These are phyloP conservation scores for Coemansia sp. DNA, from an alignment of 192 early-diverging fungal genomes.

Conservation along the genomic window DNA sequence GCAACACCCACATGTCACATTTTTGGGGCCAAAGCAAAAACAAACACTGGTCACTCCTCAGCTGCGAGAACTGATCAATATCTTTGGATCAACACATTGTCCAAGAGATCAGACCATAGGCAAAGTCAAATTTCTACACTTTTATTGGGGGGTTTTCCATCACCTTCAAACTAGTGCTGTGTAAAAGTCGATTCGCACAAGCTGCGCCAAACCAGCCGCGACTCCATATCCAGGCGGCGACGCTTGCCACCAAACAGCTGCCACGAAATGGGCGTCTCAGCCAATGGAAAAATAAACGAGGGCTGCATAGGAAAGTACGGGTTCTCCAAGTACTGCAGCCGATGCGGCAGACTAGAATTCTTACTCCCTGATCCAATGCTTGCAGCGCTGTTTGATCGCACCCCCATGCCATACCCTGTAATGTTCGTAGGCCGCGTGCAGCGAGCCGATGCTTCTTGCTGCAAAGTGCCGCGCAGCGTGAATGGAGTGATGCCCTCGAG, in stretches of 20 bases:
- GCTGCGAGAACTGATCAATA: too few relatives aligned
- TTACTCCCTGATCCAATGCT: neutral
- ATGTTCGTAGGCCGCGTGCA: neutral
- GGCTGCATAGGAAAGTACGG: slow-evolving; percentile 46
- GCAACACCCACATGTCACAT: too few relatives aligned
- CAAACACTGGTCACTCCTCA: too few relatives aligned
- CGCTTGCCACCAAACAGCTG: slow-evolving; percentile 36
- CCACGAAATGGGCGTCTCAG: slow-evolving; percentile 40
- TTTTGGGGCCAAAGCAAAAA: too few relatives aligned
- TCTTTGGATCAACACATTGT: too few relatives aligned
- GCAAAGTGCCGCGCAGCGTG: slow-evolving; percentile 41
- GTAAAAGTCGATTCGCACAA: slow-evolving; percentile 36
- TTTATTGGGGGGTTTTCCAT: too few relatives aligned
- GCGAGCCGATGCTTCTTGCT: slow-evolving; percentile 21
- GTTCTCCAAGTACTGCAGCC: slow-evolving; percentile 41
- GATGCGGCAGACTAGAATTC: slow-evolving; percentile 4
- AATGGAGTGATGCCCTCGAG: slow-evolving; percentile 52
- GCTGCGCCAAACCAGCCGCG: slow-evolving; percentile 37
- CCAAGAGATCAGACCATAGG: too few relatives aligned
- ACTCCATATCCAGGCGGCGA: slow-evolving; percentile 40
- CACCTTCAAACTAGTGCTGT: neutral
- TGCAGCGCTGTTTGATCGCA: neutral
- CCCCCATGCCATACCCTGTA: neutral
- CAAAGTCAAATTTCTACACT: too few relatives aligned
- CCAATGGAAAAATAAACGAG: slow-evolving; percentile 34